Conservation (phyloP, 805 yeast genomes). For the Cyberlindnera nakhonratchasimensis region DNA sequence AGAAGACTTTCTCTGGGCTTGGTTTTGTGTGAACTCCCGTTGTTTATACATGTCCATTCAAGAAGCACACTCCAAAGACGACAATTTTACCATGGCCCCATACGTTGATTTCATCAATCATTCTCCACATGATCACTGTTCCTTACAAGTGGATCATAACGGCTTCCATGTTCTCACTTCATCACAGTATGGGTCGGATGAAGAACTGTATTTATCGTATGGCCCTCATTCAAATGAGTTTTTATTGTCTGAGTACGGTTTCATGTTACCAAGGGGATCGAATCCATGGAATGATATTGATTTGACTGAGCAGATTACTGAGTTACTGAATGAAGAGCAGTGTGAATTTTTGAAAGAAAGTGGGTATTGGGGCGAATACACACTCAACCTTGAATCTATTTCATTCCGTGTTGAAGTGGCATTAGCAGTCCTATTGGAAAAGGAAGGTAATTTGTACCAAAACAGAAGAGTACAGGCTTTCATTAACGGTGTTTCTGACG, state of each 20-base stretch:
- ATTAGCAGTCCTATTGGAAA: conserved; percentile 51
- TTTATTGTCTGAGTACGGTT: conserved; percentile 84
- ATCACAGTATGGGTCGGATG: conserved; percentile 32
- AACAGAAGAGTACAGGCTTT: conserved; percentile 24
- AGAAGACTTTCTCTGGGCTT: conserved; percentile 54
- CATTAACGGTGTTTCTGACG: conserved; percentile 45
- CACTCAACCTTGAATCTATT: conserved; percentile 47
- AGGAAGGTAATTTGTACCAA: conserved; percentile 14
- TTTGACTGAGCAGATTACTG: conserved; percentile 42
- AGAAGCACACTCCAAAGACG: conserved; percentile 45
- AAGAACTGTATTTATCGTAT: conserved; percentile 71
- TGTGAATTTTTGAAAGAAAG: conserved; percentile 42
- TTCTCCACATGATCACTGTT: conserved; percentile 45
- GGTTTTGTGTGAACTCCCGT: conserved; percentile 89
- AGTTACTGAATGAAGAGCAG: conserved; percentile 37
- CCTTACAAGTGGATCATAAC: conserved; percentile 39
- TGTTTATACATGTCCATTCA: conserved; percentile 78
- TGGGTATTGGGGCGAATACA: conserved; percentile 73
- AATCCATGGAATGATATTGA: conserved; percentile 75
- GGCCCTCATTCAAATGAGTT: conserved; percentile 89
- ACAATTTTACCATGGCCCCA: conserved; percentile 89
- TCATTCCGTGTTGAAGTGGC: conserved; percentile 80
- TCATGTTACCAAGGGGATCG: conserved; percentile 39
- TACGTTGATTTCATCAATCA: conserved; percentile 88
- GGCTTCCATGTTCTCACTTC: conserved; percentile 53